phyloP scores from a whole-genome alignment of 1,139 yeast species.

The Blastobotrys elegans region DNA sequence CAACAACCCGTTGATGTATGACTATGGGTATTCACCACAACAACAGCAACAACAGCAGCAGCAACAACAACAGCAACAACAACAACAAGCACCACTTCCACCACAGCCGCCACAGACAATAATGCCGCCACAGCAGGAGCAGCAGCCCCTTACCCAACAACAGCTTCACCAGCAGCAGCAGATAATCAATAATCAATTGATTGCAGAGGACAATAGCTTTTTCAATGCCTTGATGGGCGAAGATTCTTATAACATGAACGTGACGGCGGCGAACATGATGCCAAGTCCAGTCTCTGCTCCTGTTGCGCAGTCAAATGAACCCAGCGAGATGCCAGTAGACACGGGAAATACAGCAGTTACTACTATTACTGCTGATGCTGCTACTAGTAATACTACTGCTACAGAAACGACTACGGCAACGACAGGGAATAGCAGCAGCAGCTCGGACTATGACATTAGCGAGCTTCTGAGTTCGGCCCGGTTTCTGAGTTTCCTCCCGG shows the following conservation, averaged over 20 bases:
- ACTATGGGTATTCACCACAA: not conserved
- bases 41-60: not conserved
- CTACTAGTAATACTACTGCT: not conserved
- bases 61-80: slow-evolving; percentile 1
- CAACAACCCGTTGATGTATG: not conserved
- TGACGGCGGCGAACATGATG: not conserved
- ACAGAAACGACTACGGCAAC: not conserved
- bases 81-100: not conserved
- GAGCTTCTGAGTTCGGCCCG: slow-evolving; percentile 18
- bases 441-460: slow-evolving; percentile 16
- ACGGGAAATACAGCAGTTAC: not conserved
- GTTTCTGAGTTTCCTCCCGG: slow-evolving; percentile 23
- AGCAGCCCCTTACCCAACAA: slow-evolving; percentile 1
- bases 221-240: slow-evolving; percentile 1
- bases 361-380: not conserved
- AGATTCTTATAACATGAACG: not conserved
- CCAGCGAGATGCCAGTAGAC: not conserved
- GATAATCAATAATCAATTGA: slow-evolving; percentile 1
- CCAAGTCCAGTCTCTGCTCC: not conserved
- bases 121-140: not conserved
- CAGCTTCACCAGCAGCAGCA: slow-evolving; percentile 9
- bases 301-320: not conserved
- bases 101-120: not conserved
- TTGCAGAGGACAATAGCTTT: not conserved
- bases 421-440: not conserved